phyloP scores from a whole-genome alignment of 2,329 filamentous ascomycete species.

The Ceratocystis diversiconidia region DNA sequence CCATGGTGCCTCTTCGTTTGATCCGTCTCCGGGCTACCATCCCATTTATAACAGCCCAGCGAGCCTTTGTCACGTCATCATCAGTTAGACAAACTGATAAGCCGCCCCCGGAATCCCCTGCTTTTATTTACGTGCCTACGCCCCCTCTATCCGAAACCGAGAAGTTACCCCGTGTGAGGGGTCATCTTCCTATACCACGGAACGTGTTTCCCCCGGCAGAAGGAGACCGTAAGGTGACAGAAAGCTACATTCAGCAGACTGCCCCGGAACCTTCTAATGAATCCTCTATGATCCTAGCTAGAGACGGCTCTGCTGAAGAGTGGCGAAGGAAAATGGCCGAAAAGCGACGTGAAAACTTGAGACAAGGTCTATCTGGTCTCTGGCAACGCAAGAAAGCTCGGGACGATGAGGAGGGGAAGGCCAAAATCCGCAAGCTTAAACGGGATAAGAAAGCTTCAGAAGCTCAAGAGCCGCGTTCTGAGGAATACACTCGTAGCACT shows the following conservation, averaged over 20 bases:
- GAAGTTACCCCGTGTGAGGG: conserved; percentile 44
- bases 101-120: conserved; percentile 71
- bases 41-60: not conserved
- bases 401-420: conserved; percentile 26
- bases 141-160: conserved; percentile 51
- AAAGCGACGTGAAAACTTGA: conserved; percentile 55
- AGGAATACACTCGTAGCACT: conserved; percentile 57
- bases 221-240: conserved; percentile 44
- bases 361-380: conserved; percentile 55
- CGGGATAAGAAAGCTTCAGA: conserved; percentile 35
- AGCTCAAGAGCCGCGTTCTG: conserved; percentile 59
- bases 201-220: conserved; percentile 54
- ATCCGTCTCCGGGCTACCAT: not conserved
- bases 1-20: not conserved
- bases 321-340: conserved; percentile 66
- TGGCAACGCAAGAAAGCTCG: conserved; percentile 46
- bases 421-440: conserved; percentile 35
- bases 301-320: conserved; percentile 27
- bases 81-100: conserved; percentile 23
- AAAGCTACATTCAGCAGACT: conserved; percentile 45
- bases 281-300: conserved; percentile 26
- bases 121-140: conserved; percentile 69
- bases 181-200: conserved; percentile 69
- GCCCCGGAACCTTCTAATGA: conserved; percentile 39
- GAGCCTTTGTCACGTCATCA: not conserved